Percentiles rank a stretch among this genome's conserved stretches.
These are phyloP conservation scores for Strobilomyces dryophilus DNA, from an alignment of 768 basidiomycete genomes.

Conservation along the genomic window DNA sequence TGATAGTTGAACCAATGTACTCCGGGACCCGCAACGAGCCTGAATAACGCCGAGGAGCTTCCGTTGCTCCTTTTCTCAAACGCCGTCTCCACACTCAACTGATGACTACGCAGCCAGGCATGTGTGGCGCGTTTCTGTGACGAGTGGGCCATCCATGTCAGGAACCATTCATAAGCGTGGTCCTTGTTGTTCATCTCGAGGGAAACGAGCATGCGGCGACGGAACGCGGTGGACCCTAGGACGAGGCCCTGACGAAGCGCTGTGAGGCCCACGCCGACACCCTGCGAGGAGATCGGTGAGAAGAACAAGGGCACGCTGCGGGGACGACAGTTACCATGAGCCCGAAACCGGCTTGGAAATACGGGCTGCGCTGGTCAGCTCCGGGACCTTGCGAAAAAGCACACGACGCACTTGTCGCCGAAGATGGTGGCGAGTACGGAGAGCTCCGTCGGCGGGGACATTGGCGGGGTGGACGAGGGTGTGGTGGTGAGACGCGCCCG, in stretches of 20 bases:
- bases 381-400: not conserved
- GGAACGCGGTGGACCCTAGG: conserved; percentile 69
- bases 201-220: conserved; percentile 87
- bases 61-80: conserved; percentile 90
- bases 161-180: conserved; percentile 93
- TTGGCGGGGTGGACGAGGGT: not conserved
- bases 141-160: conserved; percentile 85
- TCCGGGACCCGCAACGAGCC: conserved; percentile 93
- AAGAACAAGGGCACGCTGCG: not conserved
- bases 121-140: conserved; percentile 23
- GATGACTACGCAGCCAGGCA: conserved; percentile 73
- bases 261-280: conserved; percentile 83
- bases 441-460: conserved; percentile 3
- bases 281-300: conserved; percentile 43
- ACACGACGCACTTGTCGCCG: conserved; percentile 62
- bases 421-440: conserved; percentile 40
- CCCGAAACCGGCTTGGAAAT: conserved; percentile 97
- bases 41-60: conserved; percentile 84
- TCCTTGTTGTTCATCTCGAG: conserved; percentile 97
- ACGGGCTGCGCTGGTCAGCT: conserved; percentile 64
- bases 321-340: conserved; percentile 65
- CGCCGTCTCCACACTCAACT: conserved; percentile 91
- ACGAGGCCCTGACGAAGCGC: conserved; percentile 66
- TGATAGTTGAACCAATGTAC: conserved; percentile 88
- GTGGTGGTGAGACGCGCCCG: conserved; percentile 8